Evolutionary conservation across 1,284 basidiomycete species (phyloP), one percentile per base, ranked within the genome.

Genomic region (Boletus semigastroideus): DNA sequence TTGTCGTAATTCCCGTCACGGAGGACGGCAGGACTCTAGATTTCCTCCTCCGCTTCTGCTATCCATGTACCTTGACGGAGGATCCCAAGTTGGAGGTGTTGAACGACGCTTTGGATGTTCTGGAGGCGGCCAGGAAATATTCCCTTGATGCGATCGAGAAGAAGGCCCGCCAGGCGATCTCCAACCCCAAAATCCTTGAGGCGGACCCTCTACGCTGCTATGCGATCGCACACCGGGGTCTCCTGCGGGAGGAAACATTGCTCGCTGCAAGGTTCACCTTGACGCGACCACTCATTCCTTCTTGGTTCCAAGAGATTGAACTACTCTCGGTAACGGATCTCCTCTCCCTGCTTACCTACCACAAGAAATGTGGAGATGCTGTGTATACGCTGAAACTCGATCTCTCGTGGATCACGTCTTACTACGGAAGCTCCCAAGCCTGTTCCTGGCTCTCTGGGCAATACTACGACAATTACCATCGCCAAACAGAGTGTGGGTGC

Each of bases 401-500:
- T 20, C 31, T 36, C 9, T 42, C 22, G 22, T 22, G 22, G 22
- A 22, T 22, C 22, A 22, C 22, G 22, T 22, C 22, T 22, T 5
- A 22, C 47, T 49, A 43, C 8, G 11, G 27, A 7, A 43, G 41
- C 4, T 16, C 6, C 3, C 39, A 49, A 13, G 33, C 17, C 10
- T 37, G 30, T 13, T 31, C 30, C 30, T 31, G 30, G 30, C 13
- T 31, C 1, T 12, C 30, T 31, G 28, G 28, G 12, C 28, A 30
- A 8, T 9, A 12, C 28, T 30, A 30, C 28, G 28, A 30, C 12
- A 30, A 30, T 10, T 30, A 30, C 28, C 10, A 2, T 12, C 4
- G 9, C 12, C 10, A 13, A 13, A 13, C 12, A 8, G 2, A 13
- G 2, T 57, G 55, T 56, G 11, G 31, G 11, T 58, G 55, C 19